These are phyloP conservation scores for Carex kokanica DNA, from an alignment of 176 grass and related monocot genomes.

Conservation along the genomic window DNA sequence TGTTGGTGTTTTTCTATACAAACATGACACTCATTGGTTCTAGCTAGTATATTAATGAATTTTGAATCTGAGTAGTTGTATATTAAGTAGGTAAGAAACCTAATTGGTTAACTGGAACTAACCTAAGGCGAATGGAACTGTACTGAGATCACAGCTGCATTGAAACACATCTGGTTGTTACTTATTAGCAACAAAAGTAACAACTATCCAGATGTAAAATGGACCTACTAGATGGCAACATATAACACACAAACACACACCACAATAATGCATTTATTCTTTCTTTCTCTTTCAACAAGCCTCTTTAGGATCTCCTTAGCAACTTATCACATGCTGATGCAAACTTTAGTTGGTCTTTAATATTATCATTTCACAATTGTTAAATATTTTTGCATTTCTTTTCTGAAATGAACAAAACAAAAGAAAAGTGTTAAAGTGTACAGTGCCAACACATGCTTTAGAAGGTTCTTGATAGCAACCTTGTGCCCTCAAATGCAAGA, in stretches of 20 bases:
- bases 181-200: not conserved
- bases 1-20: not conserved
- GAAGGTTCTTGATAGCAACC: constrained; percentile 23
- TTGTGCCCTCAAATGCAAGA: not conserved
- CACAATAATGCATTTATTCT: constrained; percentile 7
- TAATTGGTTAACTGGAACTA: not conserved
- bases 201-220: constrained; percentile 25
- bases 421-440: constrained; percentile 14
- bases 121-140: not conserved
- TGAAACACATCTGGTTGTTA: not conserved
- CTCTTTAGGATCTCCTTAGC: constrained; percentile 13
- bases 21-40: not conserved
- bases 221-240: constrained; percentile 19
- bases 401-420: constrained; percentile 10
- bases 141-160: not conserved
- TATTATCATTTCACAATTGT: not conserved
- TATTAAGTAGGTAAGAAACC: not conserved
- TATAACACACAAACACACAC: not conserved
- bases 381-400: not conserved
- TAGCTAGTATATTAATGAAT: not conserved
- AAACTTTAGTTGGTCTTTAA: constrained; percentile 14
- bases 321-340: constrained; percentile 21
- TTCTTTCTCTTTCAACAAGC: constrained; percentile 16
- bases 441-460: constrained; percentile 21
- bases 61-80: constrained; percentile 23